These are phyloP conservation scores for Fremontodendron californicum DNA, from an alignment of 345 rosid genomes.

Conservation along the genomic window DNA sequence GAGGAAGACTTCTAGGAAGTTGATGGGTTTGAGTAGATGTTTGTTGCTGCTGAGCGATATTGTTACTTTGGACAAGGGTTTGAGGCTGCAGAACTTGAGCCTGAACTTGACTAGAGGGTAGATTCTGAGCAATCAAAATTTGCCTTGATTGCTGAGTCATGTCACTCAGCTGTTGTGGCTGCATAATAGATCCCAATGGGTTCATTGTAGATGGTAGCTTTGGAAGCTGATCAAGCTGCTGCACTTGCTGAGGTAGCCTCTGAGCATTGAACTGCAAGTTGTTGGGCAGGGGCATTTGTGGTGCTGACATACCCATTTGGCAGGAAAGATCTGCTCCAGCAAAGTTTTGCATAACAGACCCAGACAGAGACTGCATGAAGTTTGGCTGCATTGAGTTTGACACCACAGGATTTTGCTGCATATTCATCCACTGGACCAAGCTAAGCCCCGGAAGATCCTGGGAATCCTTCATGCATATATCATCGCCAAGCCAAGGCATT, in stretches of 20 bases:
- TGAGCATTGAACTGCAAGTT: constrained; percentile 32
- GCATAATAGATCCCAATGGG: constrained; percentile 3
- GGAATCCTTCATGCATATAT: constrained; percentile 61
- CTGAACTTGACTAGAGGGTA: constrained; percentile 42
- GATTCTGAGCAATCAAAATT: constrained; percentile 37
- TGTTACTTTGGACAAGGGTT: constrained; percentile 31
- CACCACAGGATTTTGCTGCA: constrained; percentile 66
- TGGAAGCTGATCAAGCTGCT: constrained; percentile 27
- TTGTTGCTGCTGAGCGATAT: constrained; percentile 37
- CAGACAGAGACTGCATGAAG: constrained; percentile 27
- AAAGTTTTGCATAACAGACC: constrained; percentile 8
- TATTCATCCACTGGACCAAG: constrained; percentile 88
- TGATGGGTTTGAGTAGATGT: constrained; percentile 41
- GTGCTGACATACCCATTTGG: constrained; percentile 27
- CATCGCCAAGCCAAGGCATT: constrained; percentile 93
- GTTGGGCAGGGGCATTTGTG: constrained; percentile 15
- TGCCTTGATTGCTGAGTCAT: constrained; percentile 45
- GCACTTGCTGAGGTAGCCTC: constrained; percentile 23
- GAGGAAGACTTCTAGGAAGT: constrained; percentile 44
- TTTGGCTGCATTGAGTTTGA: constrained; percentile 47
- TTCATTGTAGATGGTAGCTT: constrained; percentile 22
- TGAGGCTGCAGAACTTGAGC: constrained; percentile 52
- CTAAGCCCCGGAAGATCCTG: constrained; percentile 66
- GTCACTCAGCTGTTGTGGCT: constrained; percentile 31
- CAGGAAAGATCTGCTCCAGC: constrained; percentile 32